Base-by-base conservation (phyloP, 345 rosid species). In the Excoecaria agallocha region DNA sequence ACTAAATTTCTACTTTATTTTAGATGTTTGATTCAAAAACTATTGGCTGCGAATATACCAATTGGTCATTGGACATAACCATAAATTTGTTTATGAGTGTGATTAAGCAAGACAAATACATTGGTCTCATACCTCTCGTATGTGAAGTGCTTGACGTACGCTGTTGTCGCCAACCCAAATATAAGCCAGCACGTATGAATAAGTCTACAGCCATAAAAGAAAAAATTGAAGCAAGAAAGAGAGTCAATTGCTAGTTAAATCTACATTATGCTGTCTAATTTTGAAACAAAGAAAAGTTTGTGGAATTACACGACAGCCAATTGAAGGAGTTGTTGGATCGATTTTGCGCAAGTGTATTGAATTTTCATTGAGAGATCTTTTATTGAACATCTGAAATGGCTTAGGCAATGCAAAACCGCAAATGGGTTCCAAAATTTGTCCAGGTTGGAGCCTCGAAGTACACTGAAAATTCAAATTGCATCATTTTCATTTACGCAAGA, bases 251-350 rank as follows among this genome's bases (percentile, higher is more conserved):
- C 30, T 30, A 30, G 30, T 30, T 30, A 1, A 30, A 30, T 30
- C 30, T 30, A 30, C 30, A 30, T 30, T 30, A 30, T 30, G 30
- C 1, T 30, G 30, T 30, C 17, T 52, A 17, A 43, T 52, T 7
- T 3, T 55, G 59, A 17, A 6, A 57, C 6, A 15, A 46, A 12
- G 25, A 70, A 70, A 62, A 10, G 71, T 10, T 6, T 15, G 20
- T 59, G 78, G 16, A 68, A 48, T 68, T 76, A 87, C 90, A n/a
- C 82, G 86, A 54, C 90, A 88, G 56, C 48, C 66, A 15, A 78
- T 24, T 17, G 75, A 4, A 6, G 81, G 79, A 74, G 51, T 45
- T 4, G 45, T 12, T 1, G 72, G 80, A 37, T 77, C 79, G 7
- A 68, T 71, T 45, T 81, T 54, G n/a, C 30, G 56, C 35, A 67